Conservation (phyloP, 1,139 yeast genomes). For the Sugiyamaella sp. region DNA sequence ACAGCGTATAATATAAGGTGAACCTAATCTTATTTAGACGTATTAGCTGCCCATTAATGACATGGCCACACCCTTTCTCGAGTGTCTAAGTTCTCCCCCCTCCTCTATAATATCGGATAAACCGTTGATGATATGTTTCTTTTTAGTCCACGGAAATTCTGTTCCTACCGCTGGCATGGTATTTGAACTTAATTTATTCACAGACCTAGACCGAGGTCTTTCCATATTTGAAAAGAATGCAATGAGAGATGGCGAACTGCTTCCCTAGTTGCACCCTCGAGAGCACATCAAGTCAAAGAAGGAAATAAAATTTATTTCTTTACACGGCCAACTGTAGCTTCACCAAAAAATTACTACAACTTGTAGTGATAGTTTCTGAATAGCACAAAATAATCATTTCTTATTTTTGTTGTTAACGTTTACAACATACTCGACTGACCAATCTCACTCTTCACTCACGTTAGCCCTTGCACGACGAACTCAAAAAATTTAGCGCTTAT, state of each 20-base stretch:
- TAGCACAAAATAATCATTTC: background rate
- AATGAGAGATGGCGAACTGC: background rate
- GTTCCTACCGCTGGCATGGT: slow-evolving; percentile 3
- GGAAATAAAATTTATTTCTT: background rate
- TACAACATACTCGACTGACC: background rate
- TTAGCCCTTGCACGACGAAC: slow-evolving; percentile 3
- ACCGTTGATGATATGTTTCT: background rate
- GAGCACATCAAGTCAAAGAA: background rate
- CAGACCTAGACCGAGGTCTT: slow-evolving; percentile 1
- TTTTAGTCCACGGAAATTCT: background rate
- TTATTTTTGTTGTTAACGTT: background rate
- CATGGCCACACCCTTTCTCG: background rate
- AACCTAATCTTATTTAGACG: background rate
- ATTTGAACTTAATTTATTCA: background rate
- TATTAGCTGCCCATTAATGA: background rate
- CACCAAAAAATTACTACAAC: background rate
- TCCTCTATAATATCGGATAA: background rate
- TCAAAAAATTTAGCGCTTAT: slow-evolving; percentile 1
- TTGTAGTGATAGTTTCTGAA: background rate
- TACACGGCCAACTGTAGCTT: no score
- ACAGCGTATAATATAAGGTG: background rate
- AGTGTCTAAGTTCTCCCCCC: background rate
- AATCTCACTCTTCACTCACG: background rate
- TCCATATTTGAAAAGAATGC: background rate
- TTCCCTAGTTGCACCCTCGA: background rate